Evolutionary conservation across 169 alveolate species (phyloP), one percentile per base, ranked within the genome.

Genomic region (Ichthyophthirius multifiliis): DNA sequence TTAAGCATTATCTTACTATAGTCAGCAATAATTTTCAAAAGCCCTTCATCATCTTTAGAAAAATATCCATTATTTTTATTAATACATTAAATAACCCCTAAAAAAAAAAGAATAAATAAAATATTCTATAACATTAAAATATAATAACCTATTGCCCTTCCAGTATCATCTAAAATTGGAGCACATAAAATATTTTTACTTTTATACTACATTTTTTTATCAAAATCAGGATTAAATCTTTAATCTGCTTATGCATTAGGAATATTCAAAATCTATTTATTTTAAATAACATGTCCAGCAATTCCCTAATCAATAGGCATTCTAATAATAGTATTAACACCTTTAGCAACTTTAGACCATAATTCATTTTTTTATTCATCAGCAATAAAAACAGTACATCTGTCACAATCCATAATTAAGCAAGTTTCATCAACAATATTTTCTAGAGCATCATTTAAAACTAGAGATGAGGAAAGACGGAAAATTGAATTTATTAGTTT

Each of bases 231-330:
- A 76, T 88, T 89, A 83, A 89, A 92, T 47, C 96, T 75, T 55
- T 81, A 74, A 75, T 92, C 96, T n/a, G 82, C 74, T 82, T 89
- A 88, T n/a, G 94, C 95, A 86, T 92, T 93, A 16, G 83, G 89
- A 9, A 92, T 89, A 47, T 91, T 92, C 30, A 86, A 82, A 77
- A 81, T 79, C 27, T 64, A 65, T 13, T 79, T 82, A 16, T 78
- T 78, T 6, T 74, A 63, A 32, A 88, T 91, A 27, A 90, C 92
- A 64, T 64, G 74, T 0, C 96, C 85, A 13, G 90, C 93, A 16
- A 92, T 83, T 5, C 96, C 96, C 62, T 65, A 75, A 74, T 92
- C 89, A 75, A 88, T 89, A 5, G 94, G 94, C 15, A 92, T 74
- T 84, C 90, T 84, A 12, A 89, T 88, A 16, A 84, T 79, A 9